These are phyloP conservation scores for Tulasnella sp. DNA, from an alignment of 768 basidiomycete genomes.

Conservation along the genomic window DNA sequence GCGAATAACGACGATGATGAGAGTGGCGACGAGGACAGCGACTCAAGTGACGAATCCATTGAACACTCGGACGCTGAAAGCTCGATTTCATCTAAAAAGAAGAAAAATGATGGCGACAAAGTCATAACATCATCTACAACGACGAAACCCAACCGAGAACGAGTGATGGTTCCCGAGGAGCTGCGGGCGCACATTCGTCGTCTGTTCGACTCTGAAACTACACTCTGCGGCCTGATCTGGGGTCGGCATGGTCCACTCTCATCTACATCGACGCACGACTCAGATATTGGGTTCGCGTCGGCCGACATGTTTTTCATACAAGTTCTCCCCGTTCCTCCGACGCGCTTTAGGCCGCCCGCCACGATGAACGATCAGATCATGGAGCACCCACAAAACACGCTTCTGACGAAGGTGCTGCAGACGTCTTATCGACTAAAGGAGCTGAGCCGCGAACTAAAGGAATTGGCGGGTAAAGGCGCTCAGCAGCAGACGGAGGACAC, in stretches of 20 bases:
- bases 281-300: slow-evolving; percentile 42
- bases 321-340: slow-evolving; percentile 82
- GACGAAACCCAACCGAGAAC: slow-evolving; percentile 44
- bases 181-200: slow-evolving; percentile 87
- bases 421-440: slow-evolving; percentile 76
- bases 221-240: slow-evolving; percentile 80
- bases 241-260: slow-evolving; percentile 86
- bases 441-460: slow-evolving; percentile 53
- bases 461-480: slow-evolving; percentile 46
- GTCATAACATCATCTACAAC: slow-evolving; percentile 41
- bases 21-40: slow-evolving; percentile 27
- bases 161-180: slow-evolving; percentile 83
- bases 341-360: slow-evolving; percentile 89
- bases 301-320: slow-evolving; percentile 98
- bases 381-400: slow-evolving; percentile 92
- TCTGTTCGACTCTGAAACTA: slow-evolving; percentile 71
- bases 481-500: slow-evolving; percentile 37
- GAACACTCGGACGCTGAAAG: neutral
- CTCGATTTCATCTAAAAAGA: slow-evolving; percentile 22
- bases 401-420: slow-evolving; percentile 66
- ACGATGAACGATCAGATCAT: slow-evolving; percentile 87
- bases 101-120: slow-evolving; percentile 61
- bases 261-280: slow-evolving; percentile 44
- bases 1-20: slow-evolving; percentile 26
- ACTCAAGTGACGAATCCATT: slow-evolving; percentile 32